Conservation (phyloP, 2,329 filamentous ascomycete genomes). For the Fusarium buxicola region DNA sequence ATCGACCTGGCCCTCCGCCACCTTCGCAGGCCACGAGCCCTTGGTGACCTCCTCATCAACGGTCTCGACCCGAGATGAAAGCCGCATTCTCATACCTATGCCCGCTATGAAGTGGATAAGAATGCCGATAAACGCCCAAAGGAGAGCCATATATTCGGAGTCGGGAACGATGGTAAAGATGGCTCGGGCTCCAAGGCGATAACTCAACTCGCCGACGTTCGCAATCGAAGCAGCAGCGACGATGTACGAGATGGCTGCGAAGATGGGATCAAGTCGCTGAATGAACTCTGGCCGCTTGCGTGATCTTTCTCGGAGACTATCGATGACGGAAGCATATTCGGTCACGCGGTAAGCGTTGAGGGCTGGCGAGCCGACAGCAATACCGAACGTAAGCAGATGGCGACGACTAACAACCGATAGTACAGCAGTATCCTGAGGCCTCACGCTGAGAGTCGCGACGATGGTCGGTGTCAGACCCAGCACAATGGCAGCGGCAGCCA, state of each 20-base stretch:
- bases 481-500: slow-evolving; percentile 21
- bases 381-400: slow-evolving; percentile 16
- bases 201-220: slow-evolving; percentile 18
- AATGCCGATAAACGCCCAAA: slow-evolving; percentile 23
- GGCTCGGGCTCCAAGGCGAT: slow-evolving; percentile 8
- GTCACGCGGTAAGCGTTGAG: slow-evolving; percentile 18
- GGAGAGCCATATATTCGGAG: slow-evolving; percentile 6
- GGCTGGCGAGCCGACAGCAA: slow-evolving; percentile 21
- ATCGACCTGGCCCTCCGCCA: slow-evolving; percentile 10
- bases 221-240: slow-evolving; percentile 21
- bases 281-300: slow-evolving; percentile 1
- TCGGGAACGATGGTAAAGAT: slow-evolving; percentile 6
- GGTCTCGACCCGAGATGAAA: slow-evolving; percentile 3
- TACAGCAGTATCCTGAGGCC: slow-evolving; percentile 15
- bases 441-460: slow-evolving; percentile 14
- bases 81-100: slow-evolving; percentile 7
- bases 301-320: slow-evolving; percentile 11
- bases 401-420: slow-evolving; percentile 21
- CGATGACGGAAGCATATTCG: slow-evolving; percentile 20
- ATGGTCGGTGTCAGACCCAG: slow-evolving; percentile 21
- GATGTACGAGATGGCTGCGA: slow-evolving; percentile 11
- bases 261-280: slow-evolving; percentile 8
- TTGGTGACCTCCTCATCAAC: slow-evolving; percentile 6
- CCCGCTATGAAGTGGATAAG: slow-evolving; percentile 16
- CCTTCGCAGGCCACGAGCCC: slow-evolving; percentile 10